Evolutionary conservation across 768 basidiomycete genomes (phyloP), one percentile per base, ranked within the genome.

Genomic region (Xanthoconium purpureum): DNA sequence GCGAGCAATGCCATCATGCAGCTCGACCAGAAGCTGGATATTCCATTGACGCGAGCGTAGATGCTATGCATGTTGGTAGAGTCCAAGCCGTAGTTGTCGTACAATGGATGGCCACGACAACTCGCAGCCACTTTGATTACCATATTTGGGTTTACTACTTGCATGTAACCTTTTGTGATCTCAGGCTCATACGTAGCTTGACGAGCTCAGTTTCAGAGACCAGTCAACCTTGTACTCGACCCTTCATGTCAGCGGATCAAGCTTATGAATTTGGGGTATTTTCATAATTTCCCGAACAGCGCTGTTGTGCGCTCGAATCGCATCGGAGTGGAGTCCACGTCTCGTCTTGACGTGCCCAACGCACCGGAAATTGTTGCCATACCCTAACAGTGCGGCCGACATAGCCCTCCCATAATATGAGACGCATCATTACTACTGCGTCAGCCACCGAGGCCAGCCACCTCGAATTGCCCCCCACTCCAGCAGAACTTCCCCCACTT

Each of bases 1-100:
- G 74, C 84, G 38, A 92, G 77, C 24, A 92, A 77, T 7, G 75
- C 79, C 85, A 91, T 88, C 61, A 85, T 71, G 65, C 87, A 91
- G 15, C 87, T 83, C 7, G 89, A 89, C 56, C 91, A 77, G 54
- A 89, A 77, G 6, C 87, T 83, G 28, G 87, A 88, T 62, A 84
- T 68, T 69, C 87, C 89, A 74, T 89, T 93, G 62, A 89, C 67
- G 52, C 91, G 80, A 30, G 89, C 76, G 59, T 84, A 80, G 48
- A 84, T 73, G 63, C 77, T 87, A 60, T 91, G 88, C 89, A 92
- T 92, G 42, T 42, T 48, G 50, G 44, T 46, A 12, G 14, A 28
- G 43, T 29, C 12, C 1, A 15, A 15, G 37, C 13, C 29, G 40
- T 36, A 20, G 36, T 39, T 8, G 24, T 15, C 24, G 24, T 24